phyloP scores from a whole-genome alignment of 805 yeast species.

The Candida broadrunensis region DNA sequence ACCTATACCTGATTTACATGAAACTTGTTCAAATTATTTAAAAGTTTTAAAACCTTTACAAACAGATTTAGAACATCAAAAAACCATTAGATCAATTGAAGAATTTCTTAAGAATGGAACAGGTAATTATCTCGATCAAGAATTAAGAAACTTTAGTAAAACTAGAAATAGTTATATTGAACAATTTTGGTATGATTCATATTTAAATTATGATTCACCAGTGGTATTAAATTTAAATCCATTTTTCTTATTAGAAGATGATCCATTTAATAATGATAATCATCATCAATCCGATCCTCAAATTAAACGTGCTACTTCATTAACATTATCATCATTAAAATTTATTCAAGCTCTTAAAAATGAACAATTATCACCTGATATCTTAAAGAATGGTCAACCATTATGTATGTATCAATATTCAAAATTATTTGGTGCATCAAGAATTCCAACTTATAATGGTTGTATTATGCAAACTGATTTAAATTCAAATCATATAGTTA shows the following conservation, averaged over 20 bases:
- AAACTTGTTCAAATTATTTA: conserved; percentile 66
- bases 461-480: conserved; percentile 83
- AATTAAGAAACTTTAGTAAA: conserved; percentile 58
- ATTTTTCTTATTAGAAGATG: conserved; percentile 85
- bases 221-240: conserved; percentile 93
- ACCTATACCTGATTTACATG: conserved; percentile 76
- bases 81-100: conserved; percentile 57
- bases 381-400: conserved; percentile 55
- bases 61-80: conserved; percentile 64
- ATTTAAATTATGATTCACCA: conserved; percentile 80
- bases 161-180: conserved; percentile 79
- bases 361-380: conserved; percentile 71
- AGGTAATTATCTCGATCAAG: conserved; percentile 60
- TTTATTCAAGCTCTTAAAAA: conserved; percentile 77
- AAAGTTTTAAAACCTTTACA: conserved; percentile 76
- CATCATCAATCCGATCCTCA: conserved; percentile 46
- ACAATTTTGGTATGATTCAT: conserved; percentile 93
- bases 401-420: conserved; percentile 91
- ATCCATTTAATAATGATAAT: conserved; percentile 68
- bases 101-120: conserved; percentile 49
- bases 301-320: conserved; percentile 75
- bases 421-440: conserved; percentile 79
- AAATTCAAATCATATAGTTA: conserved; percentile 75
- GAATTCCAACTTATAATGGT: conserved; percentile 78
- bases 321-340: conserved; percentile 72